These are phyloP conservation scores for Penicillium paneum DNA, from an alignment of 2,329 filamentous ascomycete species.

Conservation along the genomic window DNA sequence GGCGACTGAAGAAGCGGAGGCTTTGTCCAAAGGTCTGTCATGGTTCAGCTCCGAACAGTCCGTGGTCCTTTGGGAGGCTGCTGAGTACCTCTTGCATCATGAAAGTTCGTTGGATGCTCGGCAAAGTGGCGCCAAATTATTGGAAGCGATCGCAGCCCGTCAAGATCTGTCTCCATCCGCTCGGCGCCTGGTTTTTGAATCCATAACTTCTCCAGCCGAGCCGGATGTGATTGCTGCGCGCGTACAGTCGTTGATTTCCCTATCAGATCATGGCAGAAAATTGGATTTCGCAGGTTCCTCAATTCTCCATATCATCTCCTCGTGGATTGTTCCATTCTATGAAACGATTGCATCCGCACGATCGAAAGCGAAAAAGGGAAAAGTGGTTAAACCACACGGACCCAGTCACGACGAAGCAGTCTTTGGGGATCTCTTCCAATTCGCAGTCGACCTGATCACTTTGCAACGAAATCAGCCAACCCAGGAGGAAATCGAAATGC, in stretches of 20 bases:
- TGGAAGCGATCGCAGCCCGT: slow-evolving; percentile 38
- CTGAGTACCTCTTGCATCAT: slow-evolving; percentile 37
- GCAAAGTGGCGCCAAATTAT: slow-evolving; percentile 33
- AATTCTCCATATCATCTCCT: slow-evolving; percentile 39
- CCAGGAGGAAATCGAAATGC: slow-evolving; percentile 35
- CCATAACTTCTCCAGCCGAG: slow-evolving; percentile 33
- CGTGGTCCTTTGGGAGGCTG: slow-evolving; percentile 40
- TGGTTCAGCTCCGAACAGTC: slow-evolving; percentile 42
- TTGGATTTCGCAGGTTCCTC: slow-evolving; percentile 41
- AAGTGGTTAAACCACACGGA: slow-evolving; percentile 31
- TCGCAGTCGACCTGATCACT: slow-evolving; percentile 43
- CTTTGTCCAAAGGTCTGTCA: slow-evolving; percentile 31
- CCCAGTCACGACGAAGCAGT: slow-evolving; percentile 35
- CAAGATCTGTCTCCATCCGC: slow-evolving; percentile 39
- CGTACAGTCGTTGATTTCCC: slow-evolving; percentile 38
- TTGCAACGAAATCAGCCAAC: slow-evolving; percentile 40
- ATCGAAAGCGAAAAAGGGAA: slow-evolving; percentile 38
- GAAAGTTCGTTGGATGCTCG: slow-evolving; percentile 36
- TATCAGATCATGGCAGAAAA: slow-evolving; percentile 45
- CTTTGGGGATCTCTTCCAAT: slow-evolving; percentile 41
- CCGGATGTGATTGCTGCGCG: slow-evolving; percentile 39
- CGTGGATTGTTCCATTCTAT: slow-evolving; percentile 41
- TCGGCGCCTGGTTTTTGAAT: slow-evolving; percentile 35
- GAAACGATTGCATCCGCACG: slow-evolving; percentile 36
- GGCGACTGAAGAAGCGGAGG: slow-evolving; percentile 41